phyloP scores from a whole-genome alignment of 805 yeast species.

The Ogataea salicorniae region DNA sequence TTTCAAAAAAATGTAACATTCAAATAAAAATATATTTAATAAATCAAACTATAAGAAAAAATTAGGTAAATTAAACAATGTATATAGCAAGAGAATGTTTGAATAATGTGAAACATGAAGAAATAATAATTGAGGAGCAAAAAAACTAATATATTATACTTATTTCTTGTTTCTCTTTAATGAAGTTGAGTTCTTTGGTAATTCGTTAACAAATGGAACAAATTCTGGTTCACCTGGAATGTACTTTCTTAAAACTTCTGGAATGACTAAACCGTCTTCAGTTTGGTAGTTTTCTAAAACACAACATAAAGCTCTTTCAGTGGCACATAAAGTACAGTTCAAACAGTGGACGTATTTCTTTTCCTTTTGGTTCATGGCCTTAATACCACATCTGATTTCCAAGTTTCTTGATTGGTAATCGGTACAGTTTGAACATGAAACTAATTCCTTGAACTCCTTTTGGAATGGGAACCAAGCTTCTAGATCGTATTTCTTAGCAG shows the following conservation, averaged over 20 bases:
- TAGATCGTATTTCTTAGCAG: conserved; percentile 96
- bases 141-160: not conserved
- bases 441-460: conserved; percentile 96
- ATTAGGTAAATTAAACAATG: too few relatives aligned
- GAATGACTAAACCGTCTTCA: conserved; percentile 88
- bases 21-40: too few relatives aligned
- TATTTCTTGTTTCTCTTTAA: conserved; percentile 40
- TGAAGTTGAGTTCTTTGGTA: conserved; percentile 92
- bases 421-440: conserved; percentile 98
- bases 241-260: conserved; percentile 92
- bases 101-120: too few relatives aligned
- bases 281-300: conserved; percentile 96
- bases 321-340: conserved; percentile 95
- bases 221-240: conserved; percentile 99
- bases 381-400: conserved; percentile 98
- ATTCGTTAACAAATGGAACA: conserved; percentile 81
- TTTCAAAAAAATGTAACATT: too few relatives aligned
- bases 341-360: conserved; percentile 98
- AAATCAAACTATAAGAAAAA: too few relatives aligned
- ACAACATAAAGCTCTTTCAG: conserved; percentile 98
- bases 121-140: too few relatives aligned
- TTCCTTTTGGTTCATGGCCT: conserved; percentile 89
- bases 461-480: conserved; percentile 99
- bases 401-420: conserved; percentile 98
- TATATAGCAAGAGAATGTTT: too few relatives aligned